These are phyloP conservation scores for Cyberlindnera saturnus DNA, from an alignment of 805 yeast species.

Conservation along the genomic window DNA sequence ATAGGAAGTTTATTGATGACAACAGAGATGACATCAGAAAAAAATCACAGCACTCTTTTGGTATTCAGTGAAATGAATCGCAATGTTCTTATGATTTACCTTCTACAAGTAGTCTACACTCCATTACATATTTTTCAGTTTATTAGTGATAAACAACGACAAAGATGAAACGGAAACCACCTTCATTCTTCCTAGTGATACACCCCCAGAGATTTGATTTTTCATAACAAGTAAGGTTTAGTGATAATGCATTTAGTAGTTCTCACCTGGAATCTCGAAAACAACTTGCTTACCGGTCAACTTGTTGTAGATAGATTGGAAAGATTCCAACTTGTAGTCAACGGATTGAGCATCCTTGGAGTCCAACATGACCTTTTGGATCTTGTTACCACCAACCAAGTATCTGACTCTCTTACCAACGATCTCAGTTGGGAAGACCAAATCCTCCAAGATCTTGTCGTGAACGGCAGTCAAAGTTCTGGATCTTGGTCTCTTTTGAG, in stretches of 20 bases:
- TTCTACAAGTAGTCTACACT: neutral
- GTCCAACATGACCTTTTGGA: constrained; percentile 96
- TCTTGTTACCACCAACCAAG: constrained; percentile 97
- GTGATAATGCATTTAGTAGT: constrained; percentile 30
- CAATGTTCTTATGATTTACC: neutral
- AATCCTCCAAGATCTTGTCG: constrained; percentile 97
- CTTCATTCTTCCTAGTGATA: constrained; percentile 3
- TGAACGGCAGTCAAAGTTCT: constrained; percentile 98
- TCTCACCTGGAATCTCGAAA: constrained; percentile 79
- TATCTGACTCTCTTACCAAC: constrained; percentile 99
- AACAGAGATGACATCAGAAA: constrained; percentile 6
- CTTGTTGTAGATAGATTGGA: constrained; percentile 97
- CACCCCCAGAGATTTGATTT: constrained; percentile 1
- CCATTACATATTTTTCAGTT: constrained; percentile 3
- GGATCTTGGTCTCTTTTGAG: constrained; percentile 99
- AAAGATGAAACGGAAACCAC: constrained; percentile 2
- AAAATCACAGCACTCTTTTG: neutral
- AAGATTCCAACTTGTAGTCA: constrained; percentile 98
- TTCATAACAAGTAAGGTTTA: neutral
- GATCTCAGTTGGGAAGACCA: constrained; percentile 99
- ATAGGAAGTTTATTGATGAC: constrained; percentile 15
- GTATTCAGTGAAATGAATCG: neutral
- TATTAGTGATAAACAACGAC: constrained; percentile 2
- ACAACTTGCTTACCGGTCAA: constrained; percentile 99
- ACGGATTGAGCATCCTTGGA: constrained; percentile 95